Conservation (phyloP, 2,329 filamentous ascomycete species). For the Cladosporium sp. region DNA sequence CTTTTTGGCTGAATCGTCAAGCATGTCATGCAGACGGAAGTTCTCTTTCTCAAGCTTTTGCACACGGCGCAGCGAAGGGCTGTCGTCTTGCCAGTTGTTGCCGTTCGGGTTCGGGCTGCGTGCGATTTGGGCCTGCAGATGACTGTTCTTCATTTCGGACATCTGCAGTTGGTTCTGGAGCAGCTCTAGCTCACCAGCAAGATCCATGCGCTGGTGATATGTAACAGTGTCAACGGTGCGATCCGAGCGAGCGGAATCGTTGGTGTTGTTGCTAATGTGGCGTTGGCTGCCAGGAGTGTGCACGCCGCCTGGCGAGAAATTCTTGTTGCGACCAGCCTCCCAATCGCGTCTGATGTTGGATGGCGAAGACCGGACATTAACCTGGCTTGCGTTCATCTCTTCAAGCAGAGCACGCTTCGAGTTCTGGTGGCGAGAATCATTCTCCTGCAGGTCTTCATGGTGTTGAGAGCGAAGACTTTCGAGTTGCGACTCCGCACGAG, state of each 20-base stretch:
- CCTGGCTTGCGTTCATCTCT: slow-evolving; percentile 81
- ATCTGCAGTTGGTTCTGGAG: slow-evolving; percentile 92
- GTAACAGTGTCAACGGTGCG: slow-evolving; percentile 76
- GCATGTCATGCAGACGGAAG: slow-evolving; percentile 83
- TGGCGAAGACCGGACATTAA: slow-evolving; percentile 66
- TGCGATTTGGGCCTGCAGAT: slow-evolving; percentile 82
- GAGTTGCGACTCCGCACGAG: slow-evolving; percentile 77
- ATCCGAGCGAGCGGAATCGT: slow-evolving; percentile 79
- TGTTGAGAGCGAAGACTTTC: slow-evolving; percentile 70
- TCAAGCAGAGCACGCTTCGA: slow-evolving; percentile 73
- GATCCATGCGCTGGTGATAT: slow-evolving; percentile 84
- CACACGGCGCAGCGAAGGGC: slow-evolving; percentile 72
- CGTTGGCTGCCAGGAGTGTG: slow-evolving; percentile 69
- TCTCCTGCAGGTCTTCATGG: slow-evolving; percentile 64
- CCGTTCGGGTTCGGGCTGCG: slow-evolving; percentile 52
- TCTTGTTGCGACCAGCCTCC: slow-evolving; percentile 55
- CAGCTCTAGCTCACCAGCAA: slow-evolving; percentile 85
- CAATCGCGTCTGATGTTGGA: slow-evolving; percentile 61
- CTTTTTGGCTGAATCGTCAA: slow-evolving; percentile 90
- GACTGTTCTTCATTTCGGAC: slow-evolving; percentile 89
- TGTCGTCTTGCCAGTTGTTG: slow-evolving; percentile 65
- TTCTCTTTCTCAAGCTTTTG: slow-evolving; percentile 92
- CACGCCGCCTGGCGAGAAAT: slow-evolving; percentile 59
- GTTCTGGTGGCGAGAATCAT: slow-evolving; percentile 56
- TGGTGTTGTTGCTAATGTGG: slow-evolving; percentile 59